Evolutionary conservation across 2,329 filamentous ascomycete species (phyloP), one percentile per base, ranked within the genome.

Genomic region (Eutypella sp.): DNA sequence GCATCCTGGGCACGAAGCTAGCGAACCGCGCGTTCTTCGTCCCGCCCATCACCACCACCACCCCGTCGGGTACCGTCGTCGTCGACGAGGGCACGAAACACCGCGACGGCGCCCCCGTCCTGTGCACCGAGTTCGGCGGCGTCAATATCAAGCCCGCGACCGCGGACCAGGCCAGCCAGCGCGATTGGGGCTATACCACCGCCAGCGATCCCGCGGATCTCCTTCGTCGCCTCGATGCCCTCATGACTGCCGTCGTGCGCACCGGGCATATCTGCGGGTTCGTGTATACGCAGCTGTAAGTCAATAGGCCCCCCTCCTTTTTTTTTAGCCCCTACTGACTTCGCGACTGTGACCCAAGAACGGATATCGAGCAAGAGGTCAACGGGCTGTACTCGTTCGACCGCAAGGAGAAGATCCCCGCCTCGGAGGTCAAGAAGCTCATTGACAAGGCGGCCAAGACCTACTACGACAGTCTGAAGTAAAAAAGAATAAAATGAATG

Each of bases 121-220:
- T 86, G 50, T 84, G 81, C 60, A 81, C 78, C 2, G 83, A 87
- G 56, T 85, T 85, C 50, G 82, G 82, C 3, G 83, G 83, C 3
- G 78, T 86, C 36, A 86, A 85, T 55, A 84, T 86, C 54, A 76
- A 78, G 0, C 70, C 73, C 0, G 63, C 69, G 1, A 68, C 71
- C 36, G 63, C 64, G 20, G 55, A 46, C 3, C 57, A 61, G 1
- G 67, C 64, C 0, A 66, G 72, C 0, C 72, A 72, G 9, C 67
- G 74, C 5, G 77, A 82, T 46, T 86, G 83, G 83, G 83, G 82
- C 0, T 86, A 86, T 56, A 86, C 81, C 1, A 86, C 82, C 0
- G 83, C 82, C 0, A 72, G 63, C 0, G 77, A 85, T 55, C 64
- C 79, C 0, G 67, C 75, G 15, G 83, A 86, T 53, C 58, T 86